These are phyloP conservation scores for Phaffia australis DNA, from an alignment of 768 basidiomycete species.

Conservation along the genomic window DNA sequence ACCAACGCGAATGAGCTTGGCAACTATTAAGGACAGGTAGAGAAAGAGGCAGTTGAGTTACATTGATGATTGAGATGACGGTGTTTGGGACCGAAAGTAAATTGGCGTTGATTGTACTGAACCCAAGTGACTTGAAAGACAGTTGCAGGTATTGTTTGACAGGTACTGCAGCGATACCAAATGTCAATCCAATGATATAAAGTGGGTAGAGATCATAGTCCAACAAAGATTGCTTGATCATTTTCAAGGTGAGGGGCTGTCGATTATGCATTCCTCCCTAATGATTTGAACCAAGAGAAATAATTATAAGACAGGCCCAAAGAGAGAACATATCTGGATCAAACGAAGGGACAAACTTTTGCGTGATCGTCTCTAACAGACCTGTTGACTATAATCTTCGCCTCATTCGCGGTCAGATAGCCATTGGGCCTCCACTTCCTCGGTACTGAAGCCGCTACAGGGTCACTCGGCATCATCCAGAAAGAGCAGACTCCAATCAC, in stretches of 20 bases:
- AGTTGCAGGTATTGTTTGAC: conserved; percentile 55
- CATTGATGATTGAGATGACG: conserved; percentile 43
- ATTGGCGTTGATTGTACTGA: conserved; percentile 43
- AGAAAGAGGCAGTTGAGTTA: neutral
- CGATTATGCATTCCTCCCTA: conserved; percentile 52
- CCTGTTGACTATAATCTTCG: conserved; percentile 55
- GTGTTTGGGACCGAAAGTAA: conserved; percentile 54
- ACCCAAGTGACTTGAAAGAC: conserved; percentile 44
- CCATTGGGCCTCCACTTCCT: conserved; percentile 37
- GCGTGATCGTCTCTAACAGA: conserved; percentile 56
- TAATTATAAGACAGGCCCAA: neutral
- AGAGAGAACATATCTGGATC: neutral
- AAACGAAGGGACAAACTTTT: conserved; percentile 40
- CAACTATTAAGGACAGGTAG: neutral
- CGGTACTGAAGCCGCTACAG: conserved; percentile 18
- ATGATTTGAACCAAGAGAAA: neutral
- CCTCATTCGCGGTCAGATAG: conserved; percentile 45
- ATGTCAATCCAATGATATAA: conserved; percentile 43
- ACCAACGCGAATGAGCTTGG: neutral
- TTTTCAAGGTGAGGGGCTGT: conserved; percentile 46
- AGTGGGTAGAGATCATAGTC: conserved; percentile 61
- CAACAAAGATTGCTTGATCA: conserved; percentile 47
- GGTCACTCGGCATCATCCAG: conserved; percentile 33
- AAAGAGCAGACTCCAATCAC: conserved; percentile 35
- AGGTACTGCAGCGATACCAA: conserved; percentile 42